Conservation (phyloP, 768 basidiomycete species). For the Butyriboletus loyo region DNA sequence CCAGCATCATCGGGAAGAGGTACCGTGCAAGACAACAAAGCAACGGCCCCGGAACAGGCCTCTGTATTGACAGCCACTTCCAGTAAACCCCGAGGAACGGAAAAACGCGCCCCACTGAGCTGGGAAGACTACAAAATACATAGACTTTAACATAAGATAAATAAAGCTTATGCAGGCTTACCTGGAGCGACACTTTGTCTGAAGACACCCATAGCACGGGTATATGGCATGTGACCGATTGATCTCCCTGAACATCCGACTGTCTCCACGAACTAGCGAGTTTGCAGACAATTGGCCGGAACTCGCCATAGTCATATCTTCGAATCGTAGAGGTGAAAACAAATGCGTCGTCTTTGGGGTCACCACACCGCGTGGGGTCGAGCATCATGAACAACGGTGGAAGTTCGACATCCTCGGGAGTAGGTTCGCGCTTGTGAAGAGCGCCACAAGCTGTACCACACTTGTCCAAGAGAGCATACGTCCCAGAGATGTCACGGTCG, state of each 20-base stretch:
- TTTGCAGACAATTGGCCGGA: conserved; percentile 71
- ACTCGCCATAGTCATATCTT: conserved; percentile 78
- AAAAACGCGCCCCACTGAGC: conserved; percentile 56
- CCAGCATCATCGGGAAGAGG: conserved; percentile 69
- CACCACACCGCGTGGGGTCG: conserved; percentile 80
- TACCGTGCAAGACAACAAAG: conserved; percentile 74
- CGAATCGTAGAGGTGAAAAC: conserved; percentile 80
- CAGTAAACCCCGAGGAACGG: conserved; percentile 55
- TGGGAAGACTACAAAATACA: conserved; percentile 45
- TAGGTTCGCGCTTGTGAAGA: conserved; percentile 62
- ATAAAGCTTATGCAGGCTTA: conserved; percentile 29
- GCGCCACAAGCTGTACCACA: conserved; percentile 88
- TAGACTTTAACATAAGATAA: conserved; percentile 1
- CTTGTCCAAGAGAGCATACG: conserved; percentile 73
- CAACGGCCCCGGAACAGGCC: conserved; percentile 72
- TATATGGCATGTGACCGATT: conserved; percentile 55
- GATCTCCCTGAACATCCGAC: conserved; percentile 44
- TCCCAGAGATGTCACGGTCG: conserved; percentile 81
- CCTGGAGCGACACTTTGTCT: conserved; percentile 49
- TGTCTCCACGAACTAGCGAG: conserved; percentile 81
- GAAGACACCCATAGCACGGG: conserved; percentile 64
- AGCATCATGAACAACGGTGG: conserved; percentile 75
- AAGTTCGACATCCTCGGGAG: conserved; percentile 42
- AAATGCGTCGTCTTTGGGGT: conserved; percentile 73
- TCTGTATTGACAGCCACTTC: conserved; percentile 51